Evolutionary conservation across 1,139 yeast species (phyloP).

Genomic region (Pichia sorboxylosa): DNA sequence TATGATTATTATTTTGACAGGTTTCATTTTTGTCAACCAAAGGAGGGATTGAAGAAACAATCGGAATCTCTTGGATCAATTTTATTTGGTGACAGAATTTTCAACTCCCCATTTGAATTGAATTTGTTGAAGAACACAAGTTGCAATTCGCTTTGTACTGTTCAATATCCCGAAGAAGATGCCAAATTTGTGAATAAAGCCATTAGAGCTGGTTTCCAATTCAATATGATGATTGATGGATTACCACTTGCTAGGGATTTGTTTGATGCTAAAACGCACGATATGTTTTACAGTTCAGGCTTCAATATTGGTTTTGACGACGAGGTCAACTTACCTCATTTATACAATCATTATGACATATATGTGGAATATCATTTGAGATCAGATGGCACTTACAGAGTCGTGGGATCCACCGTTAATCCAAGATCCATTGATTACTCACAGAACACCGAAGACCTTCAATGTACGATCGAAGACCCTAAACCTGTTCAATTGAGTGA

Average conservation of each 20-base stretch:
- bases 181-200: constrained; percentile 64
- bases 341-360: constrained; percentile 75
- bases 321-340: constrained; percentile 27
- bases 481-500: constrained; percentile 33
- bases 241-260: constrained; percentile 73
- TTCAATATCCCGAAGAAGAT: constrained; percentile 51
- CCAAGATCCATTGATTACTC: constrained; percentile 47
- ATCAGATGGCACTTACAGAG: constrained; percentile 58
- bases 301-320: constrained; percentile 64
- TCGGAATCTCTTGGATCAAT: constrained; percentile 88
- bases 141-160: constrained; percentile 55
- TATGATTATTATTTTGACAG: constrained; percentile 79
- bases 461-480: constrained; percentile 26
- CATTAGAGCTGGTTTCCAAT: constrained; percentile 71
- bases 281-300: constrained; percentile 65
- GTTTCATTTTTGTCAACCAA: constrained; percentile 76
- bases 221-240: constrained; percentile 92
- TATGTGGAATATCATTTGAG: constrained; percentile 73
- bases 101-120: constrained; percentile 79
- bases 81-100: constrained; percentile 89
- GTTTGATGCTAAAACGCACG: constrained; percentile 43
- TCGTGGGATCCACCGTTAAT: constrained; percentile 77
- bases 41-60: constrained; percentile 58
- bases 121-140: constrained; percentile 61
- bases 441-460: constrained; percentile 28